Base-by-base conservation (phyloP, 495 filamentous ascomycete genomes). In the Neurospora hispaniola region DNA sequence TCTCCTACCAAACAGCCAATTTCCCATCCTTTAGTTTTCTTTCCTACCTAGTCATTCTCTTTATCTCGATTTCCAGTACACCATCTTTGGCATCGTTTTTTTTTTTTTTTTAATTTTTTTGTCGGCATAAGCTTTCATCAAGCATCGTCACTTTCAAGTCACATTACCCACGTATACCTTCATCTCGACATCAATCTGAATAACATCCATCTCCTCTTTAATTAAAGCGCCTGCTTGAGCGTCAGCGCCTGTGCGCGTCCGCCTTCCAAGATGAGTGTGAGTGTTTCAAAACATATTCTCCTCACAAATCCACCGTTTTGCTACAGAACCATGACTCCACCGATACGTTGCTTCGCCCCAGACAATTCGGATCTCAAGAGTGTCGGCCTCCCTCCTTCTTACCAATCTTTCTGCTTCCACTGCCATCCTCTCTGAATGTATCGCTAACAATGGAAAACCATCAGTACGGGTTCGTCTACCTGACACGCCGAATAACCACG, bases 241-340 rank as follows among this genome's bases (percentile, higher is more conserved):
- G 27, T 27, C 35, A 66, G 62, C 44, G 72, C 75, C n/a, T 59
- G 38, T 54, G 73, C 73, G 71, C 69, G 69, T 54, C 74, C 18
- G 73, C 35, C 66, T 40, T 70, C 70, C 78, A 82, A 79, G 59
- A 85, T 85, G 84, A 85, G 83, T 80, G 84, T 85, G 72, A 82
- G 84, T 84, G 78, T 76, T 80, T 72, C 74, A 72, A 62, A 62
- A 27, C 48, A 27, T 40, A 12, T 31, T 62, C 23, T 66, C 16
- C 70, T 66, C 54, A 66, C 27, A 38, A 27, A 42, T 70, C 48
- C 66, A 62, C 74, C 69, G 68, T 42, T 42, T 76, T 76, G 72
- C 54, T 66, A 35, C 54, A 66, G 48, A 72, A 69, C 12, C 62
- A 42, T 42, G 40, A 43, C 44, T 48, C 75, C 70, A 69, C 75